Base-by-base conservation (phyloP, 1,284 basidiomycete genomes). In the Irpex sp. region DNA sequence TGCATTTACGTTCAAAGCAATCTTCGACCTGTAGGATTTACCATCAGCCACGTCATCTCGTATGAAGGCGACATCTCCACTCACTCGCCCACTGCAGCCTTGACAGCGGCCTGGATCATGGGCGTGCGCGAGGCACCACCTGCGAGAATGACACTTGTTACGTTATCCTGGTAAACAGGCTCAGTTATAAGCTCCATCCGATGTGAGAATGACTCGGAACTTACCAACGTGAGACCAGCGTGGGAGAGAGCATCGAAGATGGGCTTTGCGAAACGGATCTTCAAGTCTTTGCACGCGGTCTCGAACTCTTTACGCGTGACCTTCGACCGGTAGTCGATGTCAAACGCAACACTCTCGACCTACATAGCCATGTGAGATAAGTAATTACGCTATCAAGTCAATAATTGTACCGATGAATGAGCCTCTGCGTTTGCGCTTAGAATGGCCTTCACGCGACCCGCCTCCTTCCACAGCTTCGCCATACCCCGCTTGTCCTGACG, bases 401-500 rank as follows among this genome's bases (percentile, higher is more conserved):
- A 35, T 23, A 28, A 39, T 57, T 75, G 73, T 73, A 94, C 90
- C 65, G 83, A 81, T 23, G 88, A 83, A 55, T 76, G 78, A 18
- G 90, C 90, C 56, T 95, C 94, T 9, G 81, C 80, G 73, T 99
- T 99, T 56, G 96, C 96, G 69, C 94, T 97, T 63, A 99, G 78
- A 67, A 99, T 91, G 19, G 90, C 84, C 80, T 98, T 99, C 67
- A 98, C 86, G 60, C 95, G 84, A 56, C 84, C 86, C 0, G 96
- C 94, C 75, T 99, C 97, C 74, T 94, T 95, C 82, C 92, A 90
- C 16, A 99, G 77, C 75, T 96, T 96, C 3, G 93, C 91, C 89
- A 98, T 91, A 1, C 91, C 95, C 63, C 89, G 84, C 70, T 86
- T 86, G 73, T 98, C 93, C 66, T 81, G 80, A 23, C 84, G 80